Evolutionary conservation across 139 green algal genomes (phyloP).

Genomic region (Chlamydomonas sphaeroides): DNA sequence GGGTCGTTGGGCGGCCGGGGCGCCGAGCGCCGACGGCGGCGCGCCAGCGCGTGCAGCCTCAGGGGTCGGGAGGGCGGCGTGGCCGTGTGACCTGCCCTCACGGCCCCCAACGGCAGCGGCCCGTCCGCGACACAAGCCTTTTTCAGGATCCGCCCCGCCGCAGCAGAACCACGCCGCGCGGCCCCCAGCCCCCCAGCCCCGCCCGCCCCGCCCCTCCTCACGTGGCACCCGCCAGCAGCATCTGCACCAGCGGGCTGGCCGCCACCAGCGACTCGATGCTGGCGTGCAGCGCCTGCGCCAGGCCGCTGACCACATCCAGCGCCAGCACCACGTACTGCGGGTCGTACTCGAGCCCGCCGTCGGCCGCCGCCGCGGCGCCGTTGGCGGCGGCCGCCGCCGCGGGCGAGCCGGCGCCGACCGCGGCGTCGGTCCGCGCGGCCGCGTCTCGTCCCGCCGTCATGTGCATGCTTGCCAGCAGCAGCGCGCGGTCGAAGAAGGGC

Average conservation of each 20-base stretch:
- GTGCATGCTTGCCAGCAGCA: not conserved
- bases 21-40: too few relatives aligned
- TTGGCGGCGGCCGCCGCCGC: not conserved
- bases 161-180: too few relatives aligned
- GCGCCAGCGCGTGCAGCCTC: too few relatives aligned
- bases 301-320: constrained; percentile 85
- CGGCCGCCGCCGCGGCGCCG: constrained; percentile 9
- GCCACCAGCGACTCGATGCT: constrained; percentile 77
- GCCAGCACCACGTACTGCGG: constrained; percentile 44
- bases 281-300: constrained; percentile 81
- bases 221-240: constrained; percentile 76
- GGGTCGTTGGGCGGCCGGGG: too few relatives aligned
- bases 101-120: too few relatives aligned
- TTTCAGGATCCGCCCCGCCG: too few relatives aligned
- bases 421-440: not conserved
- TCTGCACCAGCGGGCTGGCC: constrained; percentile 58
- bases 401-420: not conserved
- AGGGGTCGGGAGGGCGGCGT: too few relatives aligned
- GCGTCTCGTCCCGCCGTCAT: not conserved
- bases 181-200: too few relatives aligned
- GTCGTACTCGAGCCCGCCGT: constrained; percentile 46
- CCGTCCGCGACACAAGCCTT: too few relatives aligned
- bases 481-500: constrained; percentile 7
- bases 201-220: not conserved
- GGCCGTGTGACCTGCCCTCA: too few relatives aligned